Conservation (phyloP, 805 yeast species). For the Candida oleophila region DNA sequence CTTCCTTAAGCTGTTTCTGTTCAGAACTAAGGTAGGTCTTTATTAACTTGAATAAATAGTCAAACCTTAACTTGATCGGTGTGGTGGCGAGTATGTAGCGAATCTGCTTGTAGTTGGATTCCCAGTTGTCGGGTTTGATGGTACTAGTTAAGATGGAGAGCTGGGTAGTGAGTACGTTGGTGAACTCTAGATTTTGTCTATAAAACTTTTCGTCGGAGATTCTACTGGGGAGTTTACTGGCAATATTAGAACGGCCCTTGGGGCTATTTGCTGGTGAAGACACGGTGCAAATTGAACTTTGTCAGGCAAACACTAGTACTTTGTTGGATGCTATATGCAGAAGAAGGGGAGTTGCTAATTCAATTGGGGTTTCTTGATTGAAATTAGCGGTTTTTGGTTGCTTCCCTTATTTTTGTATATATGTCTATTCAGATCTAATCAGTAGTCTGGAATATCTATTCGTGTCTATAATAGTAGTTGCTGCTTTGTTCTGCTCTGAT, state of each 20-base stretch:
- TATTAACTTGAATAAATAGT: constrained; percentile 1
- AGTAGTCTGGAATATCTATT: constrained; percentile 29
- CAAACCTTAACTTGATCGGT: constrained; percentile 1
- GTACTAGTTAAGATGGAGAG: constrained; percentile 50
- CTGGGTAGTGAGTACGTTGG: constrained; percentile 49
- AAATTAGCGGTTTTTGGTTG: background rate
- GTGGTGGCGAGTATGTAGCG: constrained; percentile 38
- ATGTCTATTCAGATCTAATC: constrained; percentile 32
- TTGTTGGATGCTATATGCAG: background rate
- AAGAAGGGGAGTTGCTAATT: background rate
- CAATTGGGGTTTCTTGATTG: background rate
- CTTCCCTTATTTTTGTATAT: constrained; percentile 1
- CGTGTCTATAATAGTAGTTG: background rate
- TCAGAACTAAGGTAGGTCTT: constrained; percentile 1
- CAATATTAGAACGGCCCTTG: constrained; percentile 28
- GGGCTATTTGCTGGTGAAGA: constrained; percentile 37
- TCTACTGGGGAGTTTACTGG: background rate
- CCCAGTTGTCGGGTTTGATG: constrained; percentile 39
- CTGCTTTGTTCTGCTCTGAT: too few species aligned
- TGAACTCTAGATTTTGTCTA: constrained; percentile 20
- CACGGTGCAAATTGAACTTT: constrained; percentile 24
- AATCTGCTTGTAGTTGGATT: constrained; percentile 42
- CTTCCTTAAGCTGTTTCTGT: background rate
- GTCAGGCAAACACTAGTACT: background rate
- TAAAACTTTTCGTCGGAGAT: background rate